These are phyloP conservation scores for Tothia fuscella DNA, from an alignment of 2,329 filamentous ascomycete genomes.

Conservation along the genomic window DNA sequence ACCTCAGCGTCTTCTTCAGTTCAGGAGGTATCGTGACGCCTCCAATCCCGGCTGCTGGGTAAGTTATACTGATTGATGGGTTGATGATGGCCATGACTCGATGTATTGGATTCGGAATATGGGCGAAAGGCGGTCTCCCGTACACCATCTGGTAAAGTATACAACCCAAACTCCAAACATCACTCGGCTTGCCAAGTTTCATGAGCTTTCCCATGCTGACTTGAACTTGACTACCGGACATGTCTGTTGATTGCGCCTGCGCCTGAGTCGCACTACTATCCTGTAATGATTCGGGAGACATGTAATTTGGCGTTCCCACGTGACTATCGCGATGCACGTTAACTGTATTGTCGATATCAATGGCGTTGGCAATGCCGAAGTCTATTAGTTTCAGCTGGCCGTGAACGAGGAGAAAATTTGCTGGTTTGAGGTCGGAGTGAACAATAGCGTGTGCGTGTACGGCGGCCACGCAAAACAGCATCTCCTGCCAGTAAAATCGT, in stretches of 20 bases:
- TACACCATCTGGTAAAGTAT: conserved; percentile 98
- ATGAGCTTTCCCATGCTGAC: conserved; percentile 57
- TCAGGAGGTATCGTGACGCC: conserved; percentile 43
- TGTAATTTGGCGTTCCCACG: conserved; percentile 95
- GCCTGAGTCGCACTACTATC: conserved; percentile 57
- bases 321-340: conserved; percentile 95
- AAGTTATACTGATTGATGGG: conserved; percentile 61
- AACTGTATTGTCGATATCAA: conserved; percentile 87
- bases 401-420: conserved; percentile 88
- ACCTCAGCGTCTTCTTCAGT: conserved; percentile 42
- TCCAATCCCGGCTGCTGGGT: conserved; percentile 56
- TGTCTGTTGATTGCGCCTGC: conserved; percentile 22
- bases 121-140: conserved; percentile 86
- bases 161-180: conserved; percentile 92
- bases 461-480: conserved; percentile 87
- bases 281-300: conserved; percentile 89
- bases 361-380: conserved; percentile 96
- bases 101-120: conserved; percentile 77
- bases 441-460: conserved; percentile 89
- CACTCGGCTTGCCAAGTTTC: conserved; percentile 90
- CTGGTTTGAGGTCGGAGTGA: conserved; percentile 92
- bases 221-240: conserved; percentile 20
- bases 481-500: conserved; percentile 98
- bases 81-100: conserved; percentile 81
- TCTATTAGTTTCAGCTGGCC: conserved; percentile 92